Percentiles rank a stretch among this genome's conserved stretches.
phyloP scores from a whole-genome alignment of 2,329 filamentous ascomycete genomes.

The Westerdykella aurantiaca region DNA sequence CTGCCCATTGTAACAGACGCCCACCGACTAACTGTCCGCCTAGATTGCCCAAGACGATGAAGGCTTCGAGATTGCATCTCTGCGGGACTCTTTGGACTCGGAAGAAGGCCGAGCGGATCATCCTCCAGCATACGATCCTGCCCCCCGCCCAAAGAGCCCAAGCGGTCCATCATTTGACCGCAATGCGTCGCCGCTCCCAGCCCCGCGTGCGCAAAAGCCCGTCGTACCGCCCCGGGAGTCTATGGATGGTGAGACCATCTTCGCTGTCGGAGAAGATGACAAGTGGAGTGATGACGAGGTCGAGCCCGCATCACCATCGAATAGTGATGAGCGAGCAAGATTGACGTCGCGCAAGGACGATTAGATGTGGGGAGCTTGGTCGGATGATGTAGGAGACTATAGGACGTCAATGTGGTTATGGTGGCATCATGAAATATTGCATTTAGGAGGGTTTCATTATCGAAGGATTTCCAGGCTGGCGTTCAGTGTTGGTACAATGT shows the following conservation, averaged over 20 bases:
- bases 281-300: constrained; percentile 69
- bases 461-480: too few relatives aligned
- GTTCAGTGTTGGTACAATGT: too few relatives aligned
- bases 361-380: constrained; percentile 5
- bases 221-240: constrained; percentile 52
- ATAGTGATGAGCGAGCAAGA: constrained; percentile 26
- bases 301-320: constrained; percentile 50
- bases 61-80: constrained; percentile 92
- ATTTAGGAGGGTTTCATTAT: too few relatives aligned
- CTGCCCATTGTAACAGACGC: background rate
- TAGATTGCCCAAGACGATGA: constrained; percentile 95
- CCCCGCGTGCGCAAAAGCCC: constrained; percentile 46
- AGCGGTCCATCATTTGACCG: constrained; percentile 21
- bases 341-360: constrained; percentile 33
- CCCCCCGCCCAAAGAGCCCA: constrained; percentile 20
- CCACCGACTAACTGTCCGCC: constrained; percentile 24
- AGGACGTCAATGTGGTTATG: too few relatives aligned
- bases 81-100: constrained; percentile 68
- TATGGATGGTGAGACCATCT: constrained; percentile 88
- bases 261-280: constrained; percentile 84
- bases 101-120: constrained; percentile 46
- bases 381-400: too few relatives aligned
- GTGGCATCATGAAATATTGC: too few relatives aligned
- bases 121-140: constrained; percentile 39
- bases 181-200: constrained; percentile 48